phyloP scores from a whole-genome alignment of 1,284 basidiomycete genomes.

The Entoloma clypeatum region DNA sequence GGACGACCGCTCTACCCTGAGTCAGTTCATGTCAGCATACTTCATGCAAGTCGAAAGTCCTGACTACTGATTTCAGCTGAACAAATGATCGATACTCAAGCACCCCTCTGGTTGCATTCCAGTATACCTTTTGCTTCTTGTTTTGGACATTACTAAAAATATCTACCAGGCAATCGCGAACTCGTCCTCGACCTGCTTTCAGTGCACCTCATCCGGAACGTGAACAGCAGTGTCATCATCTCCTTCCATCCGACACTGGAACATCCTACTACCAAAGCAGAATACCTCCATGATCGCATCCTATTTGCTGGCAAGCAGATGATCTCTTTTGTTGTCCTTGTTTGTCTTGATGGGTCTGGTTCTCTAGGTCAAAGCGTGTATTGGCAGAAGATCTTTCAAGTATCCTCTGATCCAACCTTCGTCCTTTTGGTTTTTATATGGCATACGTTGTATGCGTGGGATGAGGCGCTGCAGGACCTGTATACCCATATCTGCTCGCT shows the following conservation, averaged over 20 bases:
- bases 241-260: slow-evolving; percentile 38
- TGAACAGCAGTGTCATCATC: slow-evolving; percentile 40
- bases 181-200: slow-evolving; percentile 34
- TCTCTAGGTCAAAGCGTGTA: slow-evolving; percentile 45
- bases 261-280: slow-evolving; percentile 29
- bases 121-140: slow-evolving; percentile 20
- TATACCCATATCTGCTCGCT: slow-evolving; percentile 40
- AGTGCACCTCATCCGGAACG: slow-evolving; percentile 41
- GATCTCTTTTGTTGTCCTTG: not conserved
- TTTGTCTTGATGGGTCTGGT: not conserved
- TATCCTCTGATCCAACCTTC: slow-evolving; percentile 45
- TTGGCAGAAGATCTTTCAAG: slow-evolving; percentile 43
- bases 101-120: slow-evolving; percentile 41
- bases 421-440: slow-evolving; percentile 43
- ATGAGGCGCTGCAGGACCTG: slow-evolving; percentile 45
- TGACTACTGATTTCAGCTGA: slow-evolving; percentile 12
- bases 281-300: slow-evolving; percentile 38
- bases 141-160: not conserved
- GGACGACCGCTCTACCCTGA: slow-evolving; percentile 16
- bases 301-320: slow-evolving; percentile 33
- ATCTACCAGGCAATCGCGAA: slow-evolving; percentile 17
- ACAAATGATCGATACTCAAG: slow-evolving; percentile 49
- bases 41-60: not conserved
- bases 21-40: slow-evolving; percentile 8
- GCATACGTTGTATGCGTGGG: slow-evolving; percentile 53